Conservation (phyloP, 116 monocot genomes). For the Thalassia testudinum region DNA sequence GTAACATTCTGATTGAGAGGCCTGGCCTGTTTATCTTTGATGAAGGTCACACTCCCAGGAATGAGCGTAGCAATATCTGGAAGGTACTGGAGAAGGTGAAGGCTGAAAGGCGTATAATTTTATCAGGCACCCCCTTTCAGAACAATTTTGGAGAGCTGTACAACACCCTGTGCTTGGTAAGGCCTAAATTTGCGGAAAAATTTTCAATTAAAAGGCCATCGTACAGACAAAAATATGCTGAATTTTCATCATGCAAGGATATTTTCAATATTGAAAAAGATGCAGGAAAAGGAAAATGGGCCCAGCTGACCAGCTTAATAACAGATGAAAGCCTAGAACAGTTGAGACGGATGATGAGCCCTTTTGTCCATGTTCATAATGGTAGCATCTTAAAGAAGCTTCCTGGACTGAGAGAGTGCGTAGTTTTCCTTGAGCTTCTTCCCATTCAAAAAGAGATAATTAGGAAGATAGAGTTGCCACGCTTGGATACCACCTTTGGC, state of each 20-base stretch:
- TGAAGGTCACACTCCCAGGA: constrained; percentile 80
- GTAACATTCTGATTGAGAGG: constrained; percentile 34
- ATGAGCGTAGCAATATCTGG: constrained; percentile 42
- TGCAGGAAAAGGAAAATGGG: constrained; percentile 28
- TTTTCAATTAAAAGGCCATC: constrained; percentile 17
- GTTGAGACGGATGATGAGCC: constrained; percentile 28
- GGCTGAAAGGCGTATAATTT: constrained; percentile 40
- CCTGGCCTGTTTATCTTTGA: constrained; percentile 62
- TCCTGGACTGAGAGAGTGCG: constrained; percentile 44
- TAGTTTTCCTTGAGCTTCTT: constrained; percentile 37
- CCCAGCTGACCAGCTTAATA: constrained; percentile 15
- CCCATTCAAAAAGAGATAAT: constrained; percentile 35
- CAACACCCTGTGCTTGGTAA: constrained; percentile 49
- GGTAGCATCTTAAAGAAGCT: constrained; percentile 39
- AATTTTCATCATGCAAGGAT: background rate
- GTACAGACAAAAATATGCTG: background rate
- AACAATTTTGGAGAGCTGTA: constrained; percentile 74
- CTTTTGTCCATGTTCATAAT: constrained; percentile 68
- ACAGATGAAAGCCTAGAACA: constrained; percentile 18
- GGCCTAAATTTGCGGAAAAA: constrained; percentile 41
- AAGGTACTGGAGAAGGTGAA: constrained; percentile 33
- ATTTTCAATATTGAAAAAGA: constrained; percentile 9
- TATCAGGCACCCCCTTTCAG: constrained; percentile 89
- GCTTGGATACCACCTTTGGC: constrained; percentile 11
- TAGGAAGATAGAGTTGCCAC: constrained; percentile 16